phyloP scores from a whole-genome alignment of 2,329 filamentous ascomycete genomes.

The Domatiomyces globalis region DNA sequence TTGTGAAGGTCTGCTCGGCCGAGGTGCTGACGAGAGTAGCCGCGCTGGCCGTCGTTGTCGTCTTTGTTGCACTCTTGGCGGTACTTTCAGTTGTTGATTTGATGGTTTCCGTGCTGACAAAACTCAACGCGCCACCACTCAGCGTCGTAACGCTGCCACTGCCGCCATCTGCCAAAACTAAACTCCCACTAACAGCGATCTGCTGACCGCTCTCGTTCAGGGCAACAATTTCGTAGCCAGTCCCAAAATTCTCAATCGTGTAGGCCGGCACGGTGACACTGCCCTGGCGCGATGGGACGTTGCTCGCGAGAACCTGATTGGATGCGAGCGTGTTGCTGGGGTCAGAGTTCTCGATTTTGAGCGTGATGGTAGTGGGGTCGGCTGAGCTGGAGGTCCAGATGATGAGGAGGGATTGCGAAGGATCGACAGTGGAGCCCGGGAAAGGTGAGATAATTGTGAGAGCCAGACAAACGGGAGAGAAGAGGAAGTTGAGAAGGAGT shows the following conservation, averaged over 20 bases:
- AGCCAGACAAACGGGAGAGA: slow-evolving; percentile 2
- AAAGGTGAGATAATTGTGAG: slow-evolving; percentile 11
- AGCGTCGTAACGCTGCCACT: slow-evolving; percentile 1
- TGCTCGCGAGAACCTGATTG: slow-evolving; percentile 3
- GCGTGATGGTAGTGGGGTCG: slow-evolving; percentile 28
- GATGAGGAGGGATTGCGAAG: slow-evolving; percentile 14
- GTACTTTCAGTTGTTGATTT: not conserved
- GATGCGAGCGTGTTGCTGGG: slow-evolving; percentile 1
- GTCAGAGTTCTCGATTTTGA: slow-evolving; percentile 30
- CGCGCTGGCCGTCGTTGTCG: not conserved
- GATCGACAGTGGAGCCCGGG: slow-evolving; percentile 4
- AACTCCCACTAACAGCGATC: slow-evolving; percentile 1
- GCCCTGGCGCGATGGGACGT: slow-evolving; percentile 4
- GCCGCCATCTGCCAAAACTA: not conserved
- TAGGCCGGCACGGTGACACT: slow-evolving; percentile 5
- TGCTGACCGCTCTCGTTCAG: slow-evolving; percentile 1
- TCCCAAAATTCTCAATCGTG: slow-evolving; percentile 3
- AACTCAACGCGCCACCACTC: slow-evolving; percentile 2
- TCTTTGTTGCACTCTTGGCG: not conserved
- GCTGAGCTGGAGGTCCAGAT: slow-evolving; percentile 16
- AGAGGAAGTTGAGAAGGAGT: not conserved
- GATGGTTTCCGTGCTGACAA: not conserved
- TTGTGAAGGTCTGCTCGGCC: not conserved
- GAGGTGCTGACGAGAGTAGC: not conserved
- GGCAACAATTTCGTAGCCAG: slow-evolving; percentile 3